Percentiles rank a stretch among this genome's conserved stretches.
These are phyloP conservation scores for Dactylis glomerata DNA, from an alignment of 176 grass and related monocot genomes.

Conservation along the genomic window DNA sequence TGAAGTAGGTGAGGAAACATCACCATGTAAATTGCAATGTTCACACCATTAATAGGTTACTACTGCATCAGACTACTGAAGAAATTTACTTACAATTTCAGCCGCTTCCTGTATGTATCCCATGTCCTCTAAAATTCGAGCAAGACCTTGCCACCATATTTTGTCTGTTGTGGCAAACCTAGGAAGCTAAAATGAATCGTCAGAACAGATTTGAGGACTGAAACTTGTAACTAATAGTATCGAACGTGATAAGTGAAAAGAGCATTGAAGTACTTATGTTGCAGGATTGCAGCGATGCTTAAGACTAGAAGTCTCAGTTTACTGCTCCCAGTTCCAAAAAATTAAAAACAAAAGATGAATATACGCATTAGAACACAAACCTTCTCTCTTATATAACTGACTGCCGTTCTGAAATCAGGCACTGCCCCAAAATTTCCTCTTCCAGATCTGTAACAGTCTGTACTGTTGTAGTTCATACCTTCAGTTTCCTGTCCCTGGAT, in stretches of 20 bases:
- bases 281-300: background rate
- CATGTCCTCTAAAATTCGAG: conserved; percentile 56
- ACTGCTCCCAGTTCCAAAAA: background rate
- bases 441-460: conserved; percentile 25
- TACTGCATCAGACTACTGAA: conserved; percentile 11
- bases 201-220: conserved; percentile 12
- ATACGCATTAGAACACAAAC: conserved; percentile 41
- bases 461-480: conserved; percentile 8
- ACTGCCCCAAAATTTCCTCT: conserved; percentile 20
- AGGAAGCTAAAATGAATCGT: conserved; percentile 39
- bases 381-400: conserved; percentile 76
- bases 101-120: conserved; percentile 76
- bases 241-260: background rate
- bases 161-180: conserved; percentile 62
- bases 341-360: background rate
- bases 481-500: conserved; percentile 39
- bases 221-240: background rate
- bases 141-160: conserved; percentile 88
- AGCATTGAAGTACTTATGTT: conserved; percentile 11
- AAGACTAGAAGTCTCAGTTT: background rate
- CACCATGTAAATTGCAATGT: background rate
- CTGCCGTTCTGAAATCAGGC: conserved; percentile 49
- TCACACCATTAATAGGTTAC: background rate
- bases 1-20: background rate
- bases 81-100: conserved; percentile 58